Percentiles rank a stretch among this genome's conserved stretches.
These are phyloP conservation scores for Colletotrichum melonis DNA, from an alignment of 2,329 filamentous ascomycete genomes.

Conservation along the genomic window DNA sequence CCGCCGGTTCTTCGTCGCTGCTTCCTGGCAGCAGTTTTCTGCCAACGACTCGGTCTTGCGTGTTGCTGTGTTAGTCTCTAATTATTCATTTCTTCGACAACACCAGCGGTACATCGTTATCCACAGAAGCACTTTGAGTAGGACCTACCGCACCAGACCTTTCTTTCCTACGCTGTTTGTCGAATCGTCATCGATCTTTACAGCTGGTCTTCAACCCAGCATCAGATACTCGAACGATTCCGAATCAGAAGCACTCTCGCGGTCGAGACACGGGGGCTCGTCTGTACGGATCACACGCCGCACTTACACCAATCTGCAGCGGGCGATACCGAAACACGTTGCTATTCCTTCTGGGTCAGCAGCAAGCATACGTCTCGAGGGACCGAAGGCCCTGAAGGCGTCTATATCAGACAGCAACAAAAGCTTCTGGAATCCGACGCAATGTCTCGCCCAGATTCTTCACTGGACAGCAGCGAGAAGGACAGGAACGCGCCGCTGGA, in stretches of 20 bases:
- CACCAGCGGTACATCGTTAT: neutral
- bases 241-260: neutral
- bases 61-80: neutral
- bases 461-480: slow-evolving; percentile 16
- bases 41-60: neutral
- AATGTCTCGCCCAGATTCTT: slow-evolving; percentile 18
- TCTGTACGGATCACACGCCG: too few relatives aligned
- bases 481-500: slow-evolving; percentile 5
- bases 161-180: neutral
- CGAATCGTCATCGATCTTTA: neutral
- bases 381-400: neutral
- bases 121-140: neutral
- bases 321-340: neutral
- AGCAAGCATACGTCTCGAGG: neutral
- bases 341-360: neutral
- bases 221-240: neutral
- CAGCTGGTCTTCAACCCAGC: neutral
- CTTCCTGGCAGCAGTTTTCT: neutral
- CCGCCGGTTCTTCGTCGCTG: neutral
- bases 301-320: neutral
- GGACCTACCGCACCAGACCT: neutral
- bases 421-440: neutral
- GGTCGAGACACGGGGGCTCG: too few relatives aligned
- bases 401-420: neutral
- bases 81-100: neutral